These are phyloP conservation scores for Phytophthora ramorum DNA, from an alignment of 352 stramenopile species.

Conservation along the genomic window DNA sequence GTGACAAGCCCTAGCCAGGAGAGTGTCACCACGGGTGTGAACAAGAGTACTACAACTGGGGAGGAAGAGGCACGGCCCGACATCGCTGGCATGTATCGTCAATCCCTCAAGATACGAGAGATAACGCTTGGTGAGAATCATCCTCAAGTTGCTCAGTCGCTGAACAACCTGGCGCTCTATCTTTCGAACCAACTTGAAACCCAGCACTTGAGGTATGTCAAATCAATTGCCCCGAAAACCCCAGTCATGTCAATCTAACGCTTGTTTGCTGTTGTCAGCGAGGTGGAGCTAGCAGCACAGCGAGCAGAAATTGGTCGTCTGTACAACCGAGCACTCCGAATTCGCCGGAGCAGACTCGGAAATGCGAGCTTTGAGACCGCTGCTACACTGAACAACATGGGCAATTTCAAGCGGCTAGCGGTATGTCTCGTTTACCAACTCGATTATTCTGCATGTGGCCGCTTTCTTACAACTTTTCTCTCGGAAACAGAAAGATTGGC, in stretches of 20 bases:
- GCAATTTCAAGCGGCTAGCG: constrained; percentile 81
- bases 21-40: neutral
- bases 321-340: constrained; percentile 70
- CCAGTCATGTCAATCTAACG: constrained; percentile 3
- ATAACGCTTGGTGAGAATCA: constrained; percentile 68
- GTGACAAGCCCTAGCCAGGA: constrained; percentile 22
- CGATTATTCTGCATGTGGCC: too few species aligned
- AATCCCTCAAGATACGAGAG: constrained; percentile 81
- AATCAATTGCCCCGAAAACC: neutral
- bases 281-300: constrained; percentile 44
- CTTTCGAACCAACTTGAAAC: constrained; percentile 71
- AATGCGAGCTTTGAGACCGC: constrained; percentile 85
- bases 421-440: constrained; percentile 34
- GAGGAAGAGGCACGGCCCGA: constrained; percentile 45
- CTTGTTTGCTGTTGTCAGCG: constrained; percentile 16
- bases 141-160: constrained; percentile 78
- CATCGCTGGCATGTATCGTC: constrained; percentile 77
- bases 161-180: constrained; percentile 85
- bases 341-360: constrained; percentile 72
- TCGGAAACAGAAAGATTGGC: constrained; percentile 58
- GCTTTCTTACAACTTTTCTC: neutral
- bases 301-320: constrained; percentile 66
- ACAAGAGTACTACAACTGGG: neutral
- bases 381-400: constrained; percentile 84
- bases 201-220: constrained; percentile 54